Base-by-base conservation (phyloP, 306 rosid species). In the Benincasa hispida region DNA sequence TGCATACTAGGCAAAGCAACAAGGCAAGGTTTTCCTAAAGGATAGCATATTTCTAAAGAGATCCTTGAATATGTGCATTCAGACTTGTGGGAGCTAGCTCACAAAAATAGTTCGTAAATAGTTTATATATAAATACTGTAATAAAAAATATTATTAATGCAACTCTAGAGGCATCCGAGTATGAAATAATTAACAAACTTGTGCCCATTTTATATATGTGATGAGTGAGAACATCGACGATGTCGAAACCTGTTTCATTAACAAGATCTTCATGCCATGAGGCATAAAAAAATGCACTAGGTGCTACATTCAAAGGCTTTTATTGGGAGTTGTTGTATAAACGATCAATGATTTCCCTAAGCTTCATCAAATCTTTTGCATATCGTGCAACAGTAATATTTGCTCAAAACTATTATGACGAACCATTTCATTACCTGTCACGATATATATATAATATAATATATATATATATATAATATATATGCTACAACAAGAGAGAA, bases 191-290 rank as follows among this genome's bases (percentile, higher is more conserved):
- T 5, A 22, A 17, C 86, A 13, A 76, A 91, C 98, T 97, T 87
- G 98, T 82, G 51, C 98, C 98, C 79, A 93, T 83, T 70, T 93
- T 90, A 82, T 93, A 93, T 47, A 93, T 28, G 73, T 93, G 98
- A 84, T 89, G 97, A 58, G 87, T 86, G 80, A 93, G 59, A 21
- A 76, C 82, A 78, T 93, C 62, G 53, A 91, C 51, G 66, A 84
- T 72, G 28, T 79, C 89, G 4, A 90, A 19, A 53, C 98, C 97
- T 19, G 98, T 82, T 77, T 74, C 83, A 57, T 86, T 82, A 72
- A 91, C 90, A 80, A 93, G 77, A 45, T 81, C 81, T 30, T 87
- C 68, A 74, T 77, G 91, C 98, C 98, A 93, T 3, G 86, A 56
- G 79, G 70, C 81, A 14, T 84, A 78, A 76, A 82, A 91, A 86